phyloP scores from a whole-genome alignment of 2,329 filamentous ascomycete genomes.

The Sporothrix globosa region DNA sequence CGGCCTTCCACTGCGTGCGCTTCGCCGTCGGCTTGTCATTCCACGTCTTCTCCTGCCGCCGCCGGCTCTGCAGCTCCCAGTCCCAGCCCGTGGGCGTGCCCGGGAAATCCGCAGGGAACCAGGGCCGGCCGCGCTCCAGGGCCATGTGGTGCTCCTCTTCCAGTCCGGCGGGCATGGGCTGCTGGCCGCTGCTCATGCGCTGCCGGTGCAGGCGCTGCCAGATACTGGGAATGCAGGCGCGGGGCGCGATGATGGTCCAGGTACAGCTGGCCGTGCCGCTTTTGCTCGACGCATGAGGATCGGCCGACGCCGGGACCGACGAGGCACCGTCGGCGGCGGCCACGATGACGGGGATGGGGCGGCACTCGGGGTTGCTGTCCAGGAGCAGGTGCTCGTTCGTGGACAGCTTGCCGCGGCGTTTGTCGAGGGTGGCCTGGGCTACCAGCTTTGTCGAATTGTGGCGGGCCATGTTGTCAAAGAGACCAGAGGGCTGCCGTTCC shows the following conservation, averaged over 20 bases:
- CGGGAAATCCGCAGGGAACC: slow-evolving; percentile 85
- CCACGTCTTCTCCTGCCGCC: slow-evolving; percentile 66
- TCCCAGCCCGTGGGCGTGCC: slow-evolving; percentile 76
- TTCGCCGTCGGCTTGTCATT: slow-evolving; percentile 79
- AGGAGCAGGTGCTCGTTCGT: slow-evolving; percentile 63
- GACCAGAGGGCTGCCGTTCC: slow-evolving; percentile 49
- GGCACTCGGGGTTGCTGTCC: slow-evolving; percentile 59
- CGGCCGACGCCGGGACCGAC: background rate
- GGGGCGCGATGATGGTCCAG: slow-evolving; percentile 86
- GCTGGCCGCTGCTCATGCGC: slow-evolving; percentile 69
- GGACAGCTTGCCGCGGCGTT: slow-evolving; percentile 64
- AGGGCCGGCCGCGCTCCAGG: slow-evolving; percentile 76
- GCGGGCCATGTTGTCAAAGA: slow-evolving; percentile 72
- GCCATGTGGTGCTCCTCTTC: slow-evolving; percentile 77
- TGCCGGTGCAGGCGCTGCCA: slow-evolving; percentile 88
- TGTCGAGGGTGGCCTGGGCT: slow-evolving; percentile 79
- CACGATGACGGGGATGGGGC: slow-evolving; percentile 75
- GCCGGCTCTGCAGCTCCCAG: slow-evolving; percentile 73
- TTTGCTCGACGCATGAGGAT: slow-evolving; percentile 51
- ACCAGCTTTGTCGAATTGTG: slow-evolving; percentile 67
- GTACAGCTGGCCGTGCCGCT: slow-evolving; percentile 25
- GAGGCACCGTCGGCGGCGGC: slow-evolving; percentile 47
- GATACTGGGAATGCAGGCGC: slow-evolving; percentile 82
- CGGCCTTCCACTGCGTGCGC: slow-evolving; percentile 70
- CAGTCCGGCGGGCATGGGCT: slow-evolving; percentile 76